phyloP scores from a whole-genome alignment of 2,329 filamentous ascomycete species.

The Aureobasidium sp. region DNA sequence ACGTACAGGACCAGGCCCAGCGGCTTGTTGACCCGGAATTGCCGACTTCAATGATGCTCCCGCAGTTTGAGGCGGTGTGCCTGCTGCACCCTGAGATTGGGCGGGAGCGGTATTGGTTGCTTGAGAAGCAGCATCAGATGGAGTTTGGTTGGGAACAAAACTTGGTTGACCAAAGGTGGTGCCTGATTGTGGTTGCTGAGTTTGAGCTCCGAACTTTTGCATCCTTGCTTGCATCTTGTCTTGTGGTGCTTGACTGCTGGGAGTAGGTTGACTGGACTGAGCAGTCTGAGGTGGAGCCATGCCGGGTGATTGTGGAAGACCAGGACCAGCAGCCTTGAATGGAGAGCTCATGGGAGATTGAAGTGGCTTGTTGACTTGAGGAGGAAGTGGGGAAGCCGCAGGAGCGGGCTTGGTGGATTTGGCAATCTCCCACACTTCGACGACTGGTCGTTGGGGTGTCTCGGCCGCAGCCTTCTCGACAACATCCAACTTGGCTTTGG shows the following conservation, averaged over 20 bases:
- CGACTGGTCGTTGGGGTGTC: conserved; percentile 74
- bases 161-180: conserved; percentile 17
- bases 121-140: conserved; percentile 14
- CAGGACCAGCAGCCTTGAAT: conserved; percentile 15
- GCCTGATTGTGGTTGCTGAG: background rate
- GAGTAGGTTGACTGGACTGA: background rate
- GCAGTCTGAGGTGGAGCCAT: conserved; percentile 1
- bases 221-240: conserved; percentile 19
- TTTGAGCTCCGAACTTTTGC: conserved; percentile 18
- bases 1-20: conserved; percentile 16
- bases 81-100: background rate
- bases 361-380: conserved; percentile 16
- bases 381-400: conserved; percentile 16
- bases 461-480: conserved; percentile 77
- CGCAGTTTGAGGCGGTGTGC: background rate
- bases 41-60: conserved; percentile 10
- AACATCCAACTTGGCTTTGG: conserved; percentile 64
- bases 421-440: conserved; percentile 77
- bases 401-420: conserved; percentile 46
- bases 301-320: conserved; percentile 6
- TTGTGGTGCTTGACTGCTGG: conserved; percentile 13
- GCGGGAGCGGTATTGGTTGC: background rate
- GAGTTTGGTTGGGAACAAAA: conserved; percentile 10
- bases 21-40: conserved; percentile 9
- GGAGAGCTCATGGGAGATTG: conserved; percentile 13